A percentile compares a stretch with the other conserved stretches of the same genome.
These are phyloP conservation scores for Hymenoscyphus scutula DNA, from an alignment of 2,329 filamentous ascomycete species.

Conservation along the genomic window DNA sequence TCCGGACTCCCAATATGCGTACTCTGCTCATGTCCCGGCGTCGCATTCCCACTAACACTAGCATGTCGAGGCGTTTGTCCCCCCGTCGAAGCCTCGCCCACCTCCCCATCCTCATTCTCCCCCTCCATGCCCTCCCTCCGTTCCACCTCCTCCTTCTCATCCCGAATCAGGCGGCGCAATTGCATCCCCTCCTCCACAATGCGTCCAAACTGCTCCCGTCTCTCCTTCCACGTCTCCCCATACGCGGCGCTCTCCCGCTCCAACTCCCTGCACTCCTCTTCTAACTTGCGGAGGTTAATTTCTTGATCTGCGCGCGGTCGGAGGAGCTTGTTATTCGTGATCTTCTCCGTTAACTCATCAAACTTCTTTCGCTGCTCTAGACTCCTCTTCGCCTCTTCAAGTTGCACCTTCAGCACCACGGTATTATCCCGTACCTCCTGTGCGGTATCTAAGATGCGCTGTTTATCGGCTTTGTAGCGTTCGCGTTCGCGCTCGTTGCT, in stretches of 20 bases:
- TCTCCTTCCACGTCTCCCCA: constrained; percentile 77
- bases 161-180: constrained; percentile 79
- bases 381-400: constrained; percentile 73
- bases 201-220: constrained; percentile 79
- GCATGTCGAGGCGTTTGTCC: constrained; percentile 52
- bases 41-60: constrained; percentile 46
- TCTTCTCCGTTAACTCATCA: constrained; percentile 83
- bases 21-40: constrained; percentile 49
- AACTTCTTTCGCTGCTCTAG: constrained; percentile 79
- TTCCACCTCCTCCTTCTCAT: constrained; percentile 94
- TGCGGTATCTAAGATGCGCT: constrained; percentile 74
- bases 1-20: constrained; percentile 45
- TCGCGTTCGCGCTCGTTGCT: constrained; percentile 82
- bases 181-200: constrained; percentile 92
- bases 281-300: constrained; percentile 73
- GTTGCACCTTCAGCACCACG: constrained; percentile 64
- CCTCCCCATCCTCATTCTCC: constrained; percentile 55
- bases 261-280: constrained; percentile 84
- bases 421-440: constrained; percentile 76
- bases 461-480: constrained; percentile 78
- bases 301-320: constrained; percentile 82
- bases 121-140: constrained; percentile 75
- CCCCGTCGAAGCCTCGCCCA: constrained; percentile 47
- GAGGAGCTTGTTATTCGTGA: constrained; percentile 76
- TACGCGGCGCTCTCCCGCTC: constrained; percentile 82